These are phyloP conservation scores for Zygotorulaspora mrakii DNA, from an alignment of 1,139 yeast genomes.

Conservation along the genomic window DNA sequence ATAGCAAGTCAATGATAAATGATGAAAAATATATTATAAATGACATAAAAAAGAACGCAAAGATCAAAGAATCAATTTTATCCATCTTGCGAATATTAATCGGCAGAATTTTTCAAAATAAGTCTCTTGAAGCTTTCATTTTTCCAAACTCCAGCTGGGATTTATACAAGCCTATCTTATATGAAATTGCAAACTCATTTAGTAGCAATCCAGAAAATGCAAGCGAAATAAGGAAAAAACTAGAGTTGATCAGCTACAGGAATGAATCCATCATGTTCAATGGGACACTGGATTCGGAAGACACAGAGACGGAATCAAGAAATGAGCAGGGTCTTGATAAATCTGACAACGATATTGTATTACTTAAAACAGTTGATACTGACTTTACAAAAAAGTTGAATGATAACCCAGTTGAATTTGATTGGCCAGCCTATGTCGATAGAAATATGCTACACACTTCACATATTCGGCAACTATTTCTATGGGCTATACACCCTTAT, in stretches of 20 bases:
- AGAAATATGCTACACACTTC: slow-evolving; percentile 25
- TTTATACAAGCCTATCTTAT: slow-evolving; percentile 51
- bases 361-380: slow-evolving; percentile 24
- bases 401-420: slow-evolving; percentile 30
- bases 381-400: slow-evolving; percentile 28
- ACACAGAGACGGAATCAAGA: background rate
- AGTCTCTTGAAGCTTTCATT: slow-evolving; percentile 65
- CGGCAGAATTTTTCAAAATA: slow-evolving; percentile 50
- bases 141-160: slow-evolving; percentile 67
- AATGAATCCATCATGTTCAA: slow-evolving; percentile 60
- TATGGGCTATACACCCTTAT: slow-evolving; percentile 37
- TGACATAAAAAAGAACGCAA: slow-evolving; percentile 39
- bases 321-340: slow-evolving; percentile 1
- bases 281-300: slow-evolving; percentile 4
- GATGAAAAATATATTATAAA: slow-evolving; percentile 38
- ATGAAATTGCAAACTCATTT: slow-evolving; percentile 38
- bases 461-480: slow-evolving; percentile 30
- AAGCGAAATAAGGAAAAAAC: slow-evolving; percentile 45
- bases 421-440: slow-evolving; percentile 34
- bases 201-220: slow-evolving; percentile 30
- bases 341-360: slow-evolving; percentile 12
- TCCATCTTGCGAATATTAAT: slow-evolving; percentile 39
- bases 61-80: slow-evolving; percentile 31
- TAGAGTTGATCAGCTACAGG: slow-evolving; percentile 59
- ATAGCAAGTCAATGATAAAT: slow-evolving; percentile 37